Conservation (phyloP, 169 alveolate genomes). For the Theileria orientalis region DNA sequence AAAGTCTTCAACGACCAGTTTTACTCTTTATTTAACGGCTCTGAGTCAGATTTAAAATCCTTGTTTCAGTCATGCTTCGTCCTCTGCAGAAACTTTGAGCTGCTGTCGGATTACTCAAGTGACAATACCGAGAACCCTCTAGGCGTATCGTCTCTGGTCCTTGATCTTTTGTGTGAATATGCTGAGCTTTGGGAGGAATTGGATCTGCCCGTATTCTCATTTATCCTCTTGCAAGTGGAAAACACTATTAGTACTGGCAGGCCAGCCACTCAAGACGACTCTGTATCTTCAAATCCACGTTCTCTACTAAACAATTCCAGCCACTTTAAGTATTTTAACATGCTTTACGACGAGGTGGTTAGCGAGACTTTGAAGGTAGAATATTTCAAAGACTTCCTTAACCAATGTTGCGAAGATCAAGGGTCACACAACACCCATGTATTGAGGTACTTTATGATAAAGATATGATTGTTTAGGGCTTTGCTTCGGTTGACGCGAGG, state of each 20-base stretch:
- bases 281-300: neutral
- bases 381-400: neutral
- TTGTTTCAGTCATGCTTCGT: neutral
- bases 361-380: neutral
- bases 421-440: neutral
- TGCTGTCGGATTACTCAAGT: neutral
- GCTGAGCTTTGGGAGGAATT: neutral
- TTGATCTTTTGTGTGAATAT: slow-evolving; percentile 12
- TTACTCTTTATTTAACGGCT: neutral
- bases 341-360: neutral
- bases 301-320: neutral
- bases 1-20: neutral
- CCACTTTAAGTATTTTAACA: neutral
- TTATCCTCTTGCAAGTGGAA: neutral
- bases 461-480: neutral
- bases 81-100: neutral
- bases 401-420: neutral
- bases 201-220: slow-evolving; percentile 9
- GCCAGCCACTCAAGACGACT: neutral
- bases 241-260: neutral
- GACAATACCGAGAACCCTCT: neutral
- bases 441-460: neutral
- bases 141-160: neutral
- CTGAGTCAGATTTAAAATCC: neutral
- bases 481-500: neutral